Base-by-base conservation (phyloP, 2,329 filamentous ascomycete species). In the Seiridium cupressi region DNA sequence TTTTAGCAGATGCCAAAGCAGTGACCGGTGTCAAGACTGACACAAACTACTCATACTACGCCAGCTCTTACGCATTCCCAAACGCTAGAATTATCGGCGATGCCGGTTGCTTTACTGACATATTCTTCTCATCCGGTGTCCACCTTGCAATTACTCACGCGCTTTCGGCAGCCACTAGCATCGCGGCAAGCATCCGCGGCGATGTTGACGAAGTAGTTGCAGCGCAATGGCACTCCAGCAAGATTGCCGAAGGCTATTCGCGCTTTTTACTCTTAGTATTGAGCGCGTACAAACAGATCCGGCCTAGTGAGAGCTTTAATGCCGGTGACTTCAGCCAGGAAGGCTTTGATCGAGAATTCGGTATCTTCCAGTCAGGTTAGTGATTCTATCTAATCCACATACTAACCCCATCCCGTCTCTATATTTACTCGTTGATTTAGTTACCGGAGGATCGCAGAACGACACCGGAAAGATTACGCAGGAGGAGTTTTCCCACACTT, bases 41-140 rank as follows among this genome's bases (percentile, higher is more conserved):
- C 1, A 77, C 78, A 0, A 80, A 82, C 66, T 82, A 70, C 69
- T 82, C 79, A 1, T 82, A 83, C 64, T 77, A 69, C 51, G 74
- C 81, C 3, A 72, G 74, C 0, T 60, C 67, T 0, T 83, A 83
- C 62, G 74, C 77, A 1, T 58, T 67, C n/a, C 73, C 74, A 1
- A 61, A 75, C 57, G 64, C 72, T 3, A 78, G 79, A 18, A 72
- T 81, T 9, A 73, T 68, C 4, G 79, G 80, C 1, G 79, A 83
- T 60, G 79, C 79, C 0, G 80, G 77, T 1, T 77, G 74, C 62
- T 83, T 83, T 62, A 80, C 82, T 60, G 79, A 82, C 60, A 79
- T 79, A 0, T 76, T 73, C 60, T 83, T 82, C 68, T 80, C 77
- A 0, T 82, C 79, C 0, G 79, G 79, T 8, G 72, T 79, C 3